These are phyloP conservation scores for Porphyridium purpureum DNA, from an alignment of 23 red algal genomes.

Conservation along the genomic window DNA sequence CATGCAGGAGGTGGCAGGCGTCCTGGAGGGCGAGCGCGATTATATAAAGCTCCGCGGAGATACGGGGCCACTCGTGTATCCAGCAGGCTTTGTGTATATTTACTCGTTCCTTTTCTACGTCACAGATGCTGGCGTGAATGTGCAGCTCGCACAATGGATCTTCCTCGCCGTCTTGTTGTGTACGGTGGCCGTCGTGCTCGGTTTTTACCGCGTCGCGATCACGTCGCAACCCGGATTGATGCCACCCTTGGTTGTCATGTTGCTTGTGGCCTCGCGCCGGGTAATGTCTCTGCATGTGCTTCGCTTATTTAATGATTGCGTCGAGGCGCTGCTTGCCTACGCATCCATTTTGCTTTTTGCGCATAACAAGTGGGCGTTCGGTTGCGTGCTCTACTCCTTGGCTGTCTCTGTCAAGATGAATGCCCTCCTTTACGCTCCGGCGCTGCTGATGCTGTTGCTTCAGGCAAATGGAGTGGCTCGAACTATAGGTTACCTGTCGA, in stretches of 20 bases:
- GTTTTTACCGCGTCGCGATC: neutral
- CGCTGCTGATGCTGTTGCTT: slow-evolving; percentile 36
- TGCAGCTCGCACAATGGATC: slow-evolving; percentile 3
- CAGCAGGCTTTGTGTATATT: slow-evolving; percentile 52
- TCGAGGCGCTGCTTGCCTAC: slow-evolving; percentile 42
- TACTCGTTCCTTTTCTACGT: slow-evolving; percentile 15
- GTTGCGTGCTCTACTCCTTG: slow-evolving; percentile 29
- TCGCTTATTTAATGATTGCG: slow-evolving; percentile 84
- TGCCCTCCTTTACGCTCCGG: slow-evolving; percentile 69
- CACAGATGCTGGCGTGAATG: neutral
- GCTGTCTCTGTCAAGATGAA: slow-evolving; percentile 91
- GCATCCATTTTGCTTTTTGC: slow-evolving; percentile 40
- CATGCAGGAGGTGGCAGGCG: slow-evolving; percentile 30
- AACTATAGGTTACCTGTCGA: slow-evolving; percentile 4
- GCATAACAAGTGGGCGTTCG: slow-evolving; percentile 25
- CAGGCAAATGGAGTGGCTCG: slow-evolving; percentile 20
- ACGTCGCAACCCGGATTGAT: slow-evolving; percentile 1
- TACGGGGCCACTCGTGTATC: slow-evolving; percentile 86
- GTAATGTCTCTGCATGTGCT: slow-evolving; percentile 69
- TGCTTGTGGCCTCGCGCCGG: slow-evolving; percentile 48
- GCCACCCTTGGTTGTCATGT: slow-evolving; percentile 2
- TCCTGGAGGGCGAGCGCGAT: slow-evolving; percentile 18
- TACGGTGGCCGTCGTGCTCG: neutral
- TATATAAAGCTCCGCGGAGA: slow-evolving; percentile 18
- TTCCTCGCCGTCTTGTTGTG: slow-evolving; percentile 8